These are phyloP conservation scores for Kazachstania psychrophila DNA, from an alignment of 805 yeast species.

Conservation along the genomic window DNA sequence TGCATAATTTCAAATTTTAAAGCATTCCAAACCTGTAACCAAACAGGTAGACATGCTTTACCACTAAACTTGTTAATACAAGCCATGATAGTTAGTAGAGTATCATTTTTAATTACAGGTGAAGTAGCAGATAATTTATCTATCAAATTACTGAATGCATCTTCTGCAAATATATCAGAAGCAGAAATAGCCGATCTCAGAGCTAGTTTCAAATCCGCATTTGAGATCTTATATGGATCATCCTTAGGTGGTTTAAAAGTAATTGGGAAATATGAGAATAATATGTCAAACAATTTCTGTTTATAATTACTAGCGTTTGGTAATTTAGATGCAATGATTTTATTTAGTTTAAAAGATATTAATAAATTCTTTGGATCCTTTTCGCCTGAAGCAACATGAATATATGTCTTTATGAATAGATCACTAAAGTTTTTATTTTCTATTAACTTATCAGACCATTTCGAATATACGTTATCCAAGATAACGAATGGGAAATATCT, in stretches of 20 bases:
- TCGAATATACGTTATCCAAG: conserved; percentile 31
- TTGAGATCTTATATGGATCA: conserved; percentile 76
- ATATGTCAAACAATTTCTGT: conserved; percentile 73
- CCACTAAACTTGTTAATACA: conserved; percentile 48
- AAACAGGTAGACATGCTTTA: conserved; percentile 44
- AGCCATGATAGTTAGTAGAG: conserved; percentile 48
- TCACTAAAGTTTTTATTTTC: conserved; percentile 27
- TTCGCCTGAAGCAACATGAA: conserved; percentile 72
- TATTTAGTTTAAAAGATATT: conserved; percentile 52
- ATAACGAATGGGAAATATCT: conserved; percentile 52
- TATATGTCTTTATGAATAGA: conserved; percentile 44
- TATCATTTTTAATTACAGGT: conserved; percentile 63
- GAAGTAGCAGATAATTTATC: conserved; percentile 75
- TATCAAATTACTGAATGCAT: conserved; percentile 64
- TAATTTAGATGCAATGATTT: conserved; percentile 33
- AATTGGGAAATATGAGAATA: conserved; percentile 94
- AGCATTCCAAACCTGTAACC: conserved; percentile 79
- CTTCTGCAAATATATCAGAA: conserved; percentile 54
- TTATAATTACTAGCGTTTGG: conserved; percentile 31
- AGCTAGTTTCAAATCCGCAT: conserved; percentile 55
- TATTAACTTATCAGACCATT: conserved; percentile 14
- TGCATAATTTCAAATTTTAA: conserved; percentile 84
- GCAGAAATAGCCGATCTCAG: conserved; percentile 57
- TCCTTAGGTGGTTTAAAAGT: conserved; percentile 83
- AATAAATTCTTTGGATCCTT: conserved; percentile 89